Conservation (phyloP, 768 basidiomycete genomes). For the Boletus subparvulus region DNA sequence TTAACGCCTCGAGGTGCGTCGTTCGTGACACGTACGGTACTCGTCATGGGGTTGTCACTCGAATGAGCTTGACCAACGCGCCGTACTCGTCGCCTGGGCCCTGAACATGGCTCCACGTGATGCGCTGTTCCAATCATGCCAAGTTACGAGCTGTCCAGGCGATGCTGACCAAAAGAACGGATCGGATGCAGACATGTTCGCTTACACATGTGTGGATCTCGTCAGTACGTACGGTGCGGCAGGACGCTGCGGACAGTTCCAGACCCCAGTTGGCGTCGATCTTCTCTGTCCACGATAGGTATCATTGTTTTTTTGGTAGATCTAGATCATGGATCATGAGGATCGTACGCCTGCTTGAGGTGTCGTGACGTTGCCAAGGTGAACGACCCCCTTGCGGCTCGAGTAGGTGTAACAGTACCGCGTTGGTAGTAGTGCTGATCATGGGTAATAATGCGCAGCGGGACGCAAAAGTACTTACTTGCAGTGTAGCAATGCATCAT, state of each 20-base stretch:
- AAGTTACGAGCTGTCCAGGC: neutral
- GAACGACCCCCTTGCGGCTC: neutral
- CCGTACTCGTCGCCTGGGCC: neutral
- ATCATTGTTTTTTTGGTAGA: neutral
- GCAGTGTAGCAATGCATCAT: neutral
- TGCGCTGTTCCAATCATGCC: neutral
- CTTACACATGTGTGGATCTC: neutral
- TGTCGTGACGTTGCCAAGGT: slow-evolving; percentile 1
- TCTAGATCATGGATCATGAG: neutral
- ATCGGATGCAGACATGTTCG: too few species aligned
- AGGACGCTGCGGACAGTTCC: too few species aligned
- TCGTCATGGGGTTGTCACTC: neutral
- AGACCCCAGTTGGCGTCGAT: neutral
- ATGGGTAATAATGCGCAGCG: neutral
- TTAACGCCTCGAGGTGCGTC: too few species aligned
- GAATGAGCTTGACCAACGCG: neutral
- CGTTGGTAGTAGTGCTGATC: too few species aligned
- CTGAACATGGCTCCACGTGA: neutral
- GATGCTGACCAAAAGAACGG: neutral
- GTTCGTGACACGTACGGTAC: too few species aligned
- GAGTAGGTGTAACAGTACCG: neutral
- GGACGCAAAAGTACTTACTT: neutral
- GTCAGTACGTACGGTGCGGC: neutral
- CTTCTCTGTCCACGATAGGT: neutral
- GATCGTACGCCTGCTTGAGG: neutral